Evolutionary conservation across 164 flowering plant species (phyloP).

Genomic region (Nymphaea colorata): DNA sequence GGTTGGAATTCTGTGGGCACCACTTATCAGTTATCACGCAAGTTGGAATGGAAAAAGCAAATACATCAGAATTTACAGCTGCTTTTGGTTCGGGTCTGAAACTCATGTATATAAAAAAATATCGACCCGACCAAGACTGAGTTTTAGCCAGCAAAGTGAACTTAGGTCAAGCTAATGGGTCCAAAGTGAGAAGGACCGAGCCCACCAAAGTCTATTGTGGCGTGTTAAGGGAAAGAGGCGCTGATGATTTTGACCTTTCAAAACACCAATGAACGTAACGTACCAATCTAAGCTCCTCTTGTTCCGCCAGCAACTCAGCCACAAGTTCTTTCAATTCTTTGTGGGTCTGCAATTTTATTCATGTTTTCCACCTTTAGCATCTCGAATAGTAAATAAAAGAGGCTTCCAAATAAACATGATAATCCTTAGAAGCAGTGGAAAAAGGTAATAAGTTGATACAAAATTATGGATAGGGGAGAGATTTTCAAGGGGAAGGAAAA

Average conservation of each 20-base stretch:
- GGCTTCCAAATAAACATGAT: not conserved
- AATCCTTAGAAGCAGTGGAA: no score
- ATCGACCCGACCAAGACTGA: not conserved
- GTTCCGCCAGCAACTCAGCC: constrained; percentile 10
- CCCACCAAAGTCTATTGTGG: no score
- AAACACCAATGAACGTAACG: constrained; percentile 3
- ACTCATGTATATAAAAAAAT: no score
- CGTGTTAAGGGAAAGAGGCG: no score
- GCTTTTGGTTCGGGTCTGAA: not conserved
- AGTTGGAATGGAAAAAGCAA: not conserved
- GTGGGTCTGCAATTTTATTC: constrained; percentile 23
- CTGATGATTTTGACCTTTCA: no score
- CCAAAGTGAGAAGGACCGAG: not conserved
- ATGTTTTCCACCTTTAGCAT: not conserved
- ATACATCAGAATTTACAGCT: not conserved
- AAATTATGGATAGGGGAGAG: no score
- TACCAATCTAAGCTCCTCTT: constrained; percentile 19
- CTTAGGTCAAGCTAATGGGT: not conserved
- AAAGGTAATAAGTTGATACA: not conserved
- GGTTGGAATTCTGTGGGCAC: no score
- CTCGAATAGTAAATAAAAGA: no score
- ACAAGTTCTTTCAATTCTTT: constrained; percentile 17
- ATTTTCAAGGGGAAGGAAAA: no score
- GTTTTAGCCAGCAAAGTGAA: not conserved
- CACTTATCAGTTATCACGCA: no score